Evolutionary conservation across 306 rosid genomes (phyloP), one percentile per base, ranked within the genome.

Genomic region (Arachis stenosperma): DNA sequence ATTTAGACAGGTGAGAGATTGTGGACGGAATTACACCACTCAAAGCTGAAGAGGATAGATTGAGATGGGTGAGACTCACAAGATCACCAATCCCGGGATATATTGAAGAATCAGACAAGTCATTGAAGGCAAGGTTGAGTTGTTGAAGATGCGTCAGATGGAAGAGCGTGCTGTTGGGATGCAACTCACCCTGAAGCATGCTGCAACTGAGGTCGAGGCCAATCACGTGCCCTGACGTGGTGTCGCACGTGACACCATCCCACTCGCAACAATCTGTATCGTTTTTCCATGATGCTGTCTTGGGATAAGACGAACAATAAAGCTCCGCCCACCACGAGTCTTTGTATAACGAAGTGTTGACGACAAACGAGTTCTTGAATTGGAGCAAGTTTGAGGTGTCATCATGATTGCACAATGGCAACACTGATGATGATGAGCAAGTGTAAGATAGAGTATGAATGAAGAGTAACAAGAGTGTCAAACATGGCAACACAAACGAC

Each of bases 1-100:
- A 59, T 29, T 78, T 78, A 3, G 78, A 78, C 30, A 78, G 17
- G 6, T 37, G 69, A 55, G 82, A 71, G 68, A 78, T 64, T 65
- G 30, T 12, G 50, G 40, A 48, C 2, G 82, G 39, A 73, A 79
- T 36, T n/a, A 33, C 51, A 59, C 81, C 65, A 4, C 0, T 0
- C 3, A 63, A 40, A 2, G 0, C 0, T 6, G 64, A 55, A 0
- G 0, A 0, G 15, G 73, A 75, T 0, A 80, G 22, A 27, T 75
- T 64, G 0, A 80, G 73, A 64, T 70, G 47, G 0, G 46, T 64
- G 58, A 80, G 79, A 11, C 0, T 14, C 12, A 39, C 44, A 11
- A 81, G 59, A 13, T 62, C 40, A 33, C 81, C 78, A 17, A 75
- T 55, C 1, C 58, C 44, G 70, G 43, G 7, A 53, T 63, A 22